These are phyloP conservation scores for Calendula officinalis DNA, from an alignment of 129 eudicot genomes.

Conservation along the genomic window DNA sequence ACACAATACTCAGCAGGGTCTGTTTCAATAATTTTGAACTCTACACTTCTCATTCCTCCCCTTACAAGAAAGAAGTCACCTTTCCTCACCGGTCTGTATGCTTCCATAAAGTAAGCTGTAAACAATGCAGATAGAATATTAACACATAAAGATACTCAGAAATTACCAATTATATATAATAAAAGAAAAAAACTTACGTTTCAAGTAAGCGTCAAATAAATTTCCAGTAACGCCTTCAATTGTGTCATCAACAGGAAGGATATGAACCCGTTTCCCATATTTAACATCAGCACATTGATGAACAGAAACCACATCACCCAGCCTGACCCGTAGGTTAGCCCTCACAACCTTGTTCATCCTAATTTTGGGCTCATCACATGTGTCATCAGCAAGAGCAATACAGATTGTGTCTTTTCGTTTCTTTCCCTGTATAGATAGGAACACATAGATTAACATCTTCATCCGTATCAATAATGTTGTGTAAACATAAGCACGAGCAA, in stretches of 20 bases:
- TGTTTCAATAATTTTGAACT: constrained; percentile 83
- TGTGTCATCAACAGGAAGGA: constrained; percentile 93
- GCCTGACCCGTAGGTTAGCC: constrained; percentile 78
- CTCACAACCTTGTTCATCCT: constrained; percentile 93
- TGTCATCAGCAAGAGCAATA: constrained; percentile 93
- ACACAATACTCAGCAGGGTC: constrained; percentile 95
- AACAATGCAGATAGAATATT: neutral
- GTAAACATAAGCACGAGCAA: neutral
- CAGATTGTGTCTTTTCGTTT: constrained; percentile 86
- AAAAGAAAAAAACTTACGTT: constrained; percentile 53
- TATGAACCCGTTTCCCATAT: constrained; percentile 92
- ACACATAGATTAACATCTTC: neutral
- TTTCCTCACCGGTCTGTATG: constrained; percentile 86
- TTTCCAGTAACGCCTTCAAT: constrained; percentile 91
- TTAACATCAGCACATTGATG: constrained; percentile 92
- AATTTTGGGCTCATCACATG: constrained; percentile 88
- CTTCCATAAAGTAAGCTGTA: constrained; percentile 87
- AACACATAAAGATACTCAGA: neutral
- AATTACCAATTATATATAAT: neutral
- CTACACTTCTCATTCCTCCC: constrained; percentile 96
- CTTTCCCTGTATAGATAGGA: constrained; percentile 61
- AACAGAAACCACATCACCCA: constrained; percentile 90
- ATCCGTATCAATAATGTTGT: neutral
- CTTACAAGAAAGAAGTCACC: constrained; percentile 85
- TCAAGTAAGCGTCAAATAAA: constrained; percentile 83